Conservation (phyloP, 371 early-diverging fungal genomes). For the Apophysomyces variabilis region DNA sequence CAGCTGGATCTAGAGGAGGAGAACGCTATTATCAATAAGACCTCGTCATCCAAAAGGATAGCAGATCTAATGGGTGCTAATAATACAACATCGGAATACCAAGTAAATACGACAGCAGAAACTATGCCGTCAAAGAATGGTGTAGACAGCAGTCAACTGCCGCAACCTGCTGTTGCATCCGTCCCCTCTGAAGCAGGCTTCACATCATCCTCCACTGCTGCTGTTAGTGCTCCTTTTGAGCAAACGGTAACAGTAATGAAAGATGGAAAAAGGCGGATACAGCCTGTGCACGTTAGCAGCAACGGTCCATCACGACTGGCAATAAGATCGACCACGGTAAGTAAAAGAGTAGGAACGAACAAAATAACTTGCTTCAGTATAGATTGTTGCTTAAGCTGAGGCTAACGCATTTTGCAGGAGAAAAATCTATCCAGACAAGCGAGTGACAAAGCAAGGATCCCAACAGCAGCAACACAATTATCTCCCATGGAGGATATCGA, state of each 20-base stretch:
- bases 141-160: neutral
- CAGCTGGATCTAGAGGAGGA: constrained; percentile 75
- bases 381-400: neutral
- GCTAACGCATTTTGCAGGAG: neutral
- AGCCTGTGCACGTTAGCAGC: constrained; percentile 65
- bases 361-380: neutral
- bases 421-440: neutral
- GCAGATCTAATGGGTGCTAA: constrained; percentile 51
- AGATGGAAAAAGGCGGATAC: constrained; percentile 82
- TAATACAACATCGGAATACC: constrained; percentile 1
- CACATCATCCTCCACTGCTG: constrained; percentile 25
- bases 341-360: neutral
- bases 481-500: neutral
- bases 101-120: constrained; percentile 14
- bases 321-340: neutral
- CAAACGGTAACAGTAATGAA: constrained; percentile 73
- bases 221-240: constrained; percentile 19
- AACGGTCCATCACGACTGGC: constrained; percentile 1
- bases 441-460: neutral
- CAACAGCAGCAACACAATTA: neutral
- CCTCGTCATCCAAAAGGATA: constrained; percentile 40
- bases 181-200: constrained; percentile 17
- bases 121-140: neutral
- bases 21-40: constrained; percentile 45
- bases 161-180: neutral